These are phyloP conservation scores for Cryptococcus sp. DNA, from an alignment of 1,284 basidiomycete species.

Conservation along the genomic window DNA sequence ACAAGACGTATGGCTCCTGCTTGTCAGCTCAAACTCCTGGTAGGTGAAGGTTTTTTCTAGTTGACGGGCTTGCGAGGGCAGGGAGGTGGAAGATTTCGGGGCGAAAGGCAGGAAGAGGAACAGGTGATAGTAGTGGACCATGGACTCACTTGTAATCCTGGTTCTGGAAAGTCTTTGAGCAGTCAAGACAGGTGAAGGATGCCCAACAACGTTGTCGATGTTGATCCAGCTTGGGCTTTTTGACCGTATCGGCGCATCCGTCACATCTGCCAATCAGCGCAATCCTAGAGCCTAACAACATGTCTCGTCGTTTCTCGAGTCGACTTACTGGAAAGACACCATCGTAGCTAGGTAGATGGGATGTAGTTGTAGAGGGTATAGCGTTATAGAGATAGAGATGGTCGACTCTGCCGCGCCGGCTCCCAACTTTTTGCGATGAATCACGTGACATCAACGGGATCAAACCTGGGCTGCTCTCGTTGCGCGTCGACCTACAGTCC, in stretches of 20 bases:
- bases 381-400: neutral
- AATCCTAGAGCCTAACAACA: too few species aligned
- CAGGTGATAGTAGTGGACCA: too few species aligned
- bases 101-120: too few species aligned
- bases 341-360: conserved; percentile 33
- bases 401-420: neutral
- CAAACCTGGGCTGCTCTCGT: too few species aligned
- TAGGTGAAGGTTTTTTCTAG: conserved; percentile 9
- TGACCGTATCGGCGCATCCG: conserved; percentile 73
- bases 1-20: conserved; percentile 64
- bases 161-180: conserved; percentile 68
- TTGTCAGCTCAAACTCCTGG: conserved; percentile 9
- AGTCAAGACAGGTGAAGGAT: conserved; percentile 82
- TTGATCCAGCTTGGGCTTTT: conserved; percentile 72
- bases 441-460: conserved; percentile 1
- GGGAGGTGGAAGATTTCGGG: too few species aligned
- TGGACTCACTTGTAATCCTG: conserved; percentile 62
- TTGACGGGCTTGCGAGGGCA: too few species aligned
- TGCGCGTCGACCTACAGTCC: neutral
- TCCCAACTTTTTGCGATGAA: neutral
- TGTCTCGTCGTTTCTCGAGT: too few species aligned
- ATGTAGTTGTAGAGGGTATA: neutral
- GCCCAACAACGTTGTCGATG: conserved; percentile 49
- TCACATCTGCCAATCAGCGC: too few species aligned
- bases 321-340: conserved; percentile 57